Evolutionary conservation across 148 eudicot genomes (phyloP).

Genomic region (Spergularia bocconei): DNA sequence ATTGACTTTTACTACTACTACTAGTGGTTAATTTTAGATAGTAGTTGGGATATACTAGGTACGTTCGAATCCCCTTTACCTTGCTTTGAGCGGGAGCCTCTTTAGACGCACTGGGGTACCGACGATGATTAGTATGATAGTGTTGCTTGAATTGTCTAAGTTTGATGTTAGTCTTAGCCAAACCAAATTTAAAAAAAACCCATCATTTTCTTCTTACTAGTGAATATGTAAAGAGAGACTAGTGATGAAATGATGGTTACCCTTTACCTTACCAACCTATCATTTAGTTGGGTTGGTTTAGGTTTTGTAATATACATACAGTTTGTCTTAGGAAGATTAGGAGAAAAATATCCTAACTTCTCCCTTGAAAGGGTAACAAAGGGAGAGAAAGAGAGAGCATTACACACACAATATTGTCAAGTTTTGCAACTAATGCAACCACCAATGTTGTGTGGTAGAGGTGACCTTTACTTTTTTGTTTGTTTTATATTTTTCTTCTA

Average conservation of each 20-base stretch:
- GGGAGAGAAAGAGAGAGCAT: conserved; percentile 28
- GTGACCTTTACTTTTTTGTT: conserved; percentile 26
- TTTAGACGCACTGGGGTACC: conserved; percentile 2
- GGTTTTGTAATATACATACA: conserved; percentile 36
- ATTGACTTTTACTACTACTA: conserved; percentile 12
- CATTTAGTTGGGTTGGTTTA: conserved; percentile 32
- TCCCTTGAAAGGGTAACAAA: conserved; percentile 39
- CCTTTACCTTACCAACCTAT: conserved; percentile 33
- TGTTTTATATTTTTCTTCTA: conserved; percentile 9
- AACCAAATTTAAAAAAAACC: conserved; percentile 3
- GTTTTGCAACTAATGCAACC: conserved; percentile 34
- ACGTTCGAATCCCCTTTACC: background rate
- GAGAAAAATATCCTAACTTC: conserved; percentile 38
- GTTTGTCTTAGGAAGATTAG: conserved; percentile 41
- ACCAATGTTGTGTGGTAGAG: conserved; percentile 32
- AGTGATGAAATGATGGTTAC: conserved; percentile 38
- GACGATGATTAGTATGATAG: conserved; percentile 4
- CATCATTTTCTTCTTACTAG: conserved; percentile 34
- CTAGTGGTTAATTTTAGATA: conserved; percentile 16
- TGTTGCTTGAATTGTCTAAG: conserved; percentile 28
- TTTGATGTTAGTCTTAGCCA: conserved; percentile 29
- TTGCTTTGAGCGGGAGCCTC: background rate
- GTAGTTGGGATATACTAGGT: background rate
- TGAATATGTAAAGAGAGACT: conserved; percentile 33
- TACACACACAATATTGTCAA: conserved; percentile 28